Evolutionary conservation across 257 asterid species (phyloP).

Genomic region (Datura wrightii): DNA sequence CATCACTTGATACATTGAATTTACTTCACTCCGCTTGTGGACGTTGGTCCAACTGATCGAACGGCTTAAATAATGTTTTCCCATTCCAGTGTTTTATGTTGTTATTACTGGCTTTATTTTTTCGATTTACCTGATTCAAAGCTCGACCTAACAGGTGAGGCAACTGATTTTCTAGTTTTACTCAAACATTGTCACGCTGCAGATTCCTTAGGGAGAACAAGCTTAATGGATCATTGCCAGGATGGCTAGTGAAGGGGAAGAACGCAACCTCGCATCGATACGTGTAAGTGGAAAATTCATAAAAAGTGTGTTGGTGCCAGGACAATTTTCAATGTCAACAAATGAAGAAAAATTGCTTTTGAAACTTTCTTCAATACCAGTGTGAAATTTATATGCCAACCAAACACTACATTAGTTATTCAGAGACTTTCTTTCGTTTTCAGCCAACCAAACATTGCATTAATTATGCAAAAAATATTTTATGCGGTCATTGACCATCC

Average conservation of each 20-base stretch:
- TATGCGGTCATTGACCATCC: background rate
- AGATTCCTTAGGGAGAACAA: slow-evolving; percentile 38
- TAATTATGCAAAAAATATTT: background rate
- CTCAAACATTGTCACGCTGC: background rate
- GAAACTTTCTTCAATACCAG: background rate
- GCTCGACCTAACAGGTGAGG: background rate
- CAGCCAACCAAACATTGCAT: background rate
- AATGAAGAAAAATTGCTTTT: background rate
- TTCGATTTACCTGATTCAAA: background rate
- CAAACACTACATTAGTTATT: background rate
- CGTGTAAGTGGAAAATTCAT: slow-evolving; percentile 8
- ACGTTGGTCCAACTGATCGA: background rate
- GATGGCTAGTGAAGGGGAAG: slow-evolving; percentile 22
- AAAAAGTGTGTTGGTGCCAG: background rate
- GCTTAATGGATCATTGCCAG: slow-evolving; percentile 28
- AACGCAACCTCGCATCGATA: background rate
- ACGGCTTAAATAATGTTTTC: background rate
- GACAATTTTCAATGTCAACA: background rate
- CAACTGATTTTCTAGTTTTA: background rate
- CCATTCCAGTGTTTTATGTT: slow-evolving; percentile 4
- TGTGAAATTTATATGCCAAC: background rate
- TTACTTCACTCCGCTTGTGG: background rate
- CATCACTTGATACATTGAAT: background rate
- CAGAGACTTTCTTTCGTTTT: background rate
- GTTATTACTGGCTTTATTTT: background rate